These are phyloP conservation scores for Artemisia annua DNA, from an alignment of 129 eudicot species.

Conservation along the genomic window DNA sequence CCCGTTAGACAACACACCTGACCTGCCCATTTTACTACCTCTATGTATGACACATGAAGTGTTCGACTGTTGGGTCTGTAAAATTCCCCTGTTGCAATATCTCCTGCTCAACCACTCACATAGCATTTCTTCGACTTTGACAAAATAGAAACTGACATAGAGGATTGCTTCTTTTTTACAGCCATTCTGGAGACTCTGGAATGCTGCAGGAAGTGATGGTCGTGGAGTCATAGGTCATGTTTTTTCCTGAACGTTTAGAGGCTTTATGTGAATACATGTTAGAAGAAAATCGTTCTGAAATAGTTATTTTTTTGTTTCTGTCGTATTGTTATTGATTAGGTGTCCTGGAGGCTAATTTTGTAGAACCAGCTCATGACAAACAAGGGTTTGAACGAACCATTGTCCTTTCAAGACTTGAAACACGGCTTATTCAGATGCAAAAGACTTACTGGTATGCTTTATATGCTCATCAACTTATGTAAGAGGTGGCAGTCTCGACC, in stretches of 20 bases:
- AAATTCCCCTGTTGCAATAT: background rate
- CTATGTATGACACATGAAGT: no score
- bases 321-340: constrained; percentile 42
- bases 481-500: constrained; percentile 3
- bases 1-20: no score
- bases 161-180: constrained; percentile 32
- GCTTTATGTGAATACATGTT: constrained; percentile 15
- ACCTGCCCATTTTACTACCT: no score
- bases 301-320: background rate
- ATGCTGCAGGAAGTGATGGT: constrained; percentile 94
- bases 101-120: background rate
- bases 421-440: constrained; percentile 71
- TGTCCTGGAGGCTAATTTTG: constrained; percentile 91
- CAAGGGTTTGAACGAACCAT: constrained; percentile 97
- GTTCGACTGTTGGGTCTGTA: no score
- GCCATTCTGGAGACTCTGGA: constrained; percentile 99
- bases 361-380: constrained; percentile 99
- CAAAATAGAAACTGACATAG: background rate
- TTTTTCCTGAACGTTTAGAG: constrained; percentile 12
- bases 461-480: constrained; percentile 10
- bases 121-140: background rate
- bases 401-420: constrained; percentile 86
- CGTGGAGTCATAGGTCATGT: constrained; percentile 92
- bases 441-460: constrained; percentile 74
- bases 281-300: constrained; percentile 13